Percentiles rank a stretch among this genome's conserved stretches.
phyloP scores from a whole-genome alignment of 176 grass and related monocot species.

The Bothriochloa decipiens region DNA sequence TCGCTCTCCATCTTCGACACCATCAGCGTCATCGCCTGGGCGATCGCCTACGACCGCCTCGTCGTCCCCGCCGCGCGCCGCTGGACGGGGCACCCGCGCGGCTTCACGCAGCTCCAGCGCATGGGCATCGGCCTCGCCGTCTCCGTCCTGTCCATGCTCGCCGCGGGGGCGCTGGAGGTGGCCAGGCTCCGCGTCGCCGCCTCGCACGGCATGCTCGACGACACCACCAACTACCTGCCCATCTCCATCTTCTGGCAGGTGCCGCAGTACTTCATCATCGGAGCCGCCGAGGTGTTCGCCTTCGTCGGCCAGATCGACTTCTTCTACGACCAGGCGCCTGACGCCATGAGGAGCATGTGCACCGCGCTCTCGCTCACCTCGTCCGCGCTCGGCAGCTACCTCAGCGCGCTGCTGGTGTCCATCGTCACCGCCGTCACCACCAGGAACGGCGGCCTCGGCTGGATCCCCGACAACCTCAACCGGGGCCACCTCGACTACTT shows the following conservation, averaged over 20 bases:
- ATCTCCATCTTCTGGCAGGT: slow-evolving; percentile 75
- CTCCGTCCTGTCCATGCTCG: slow-evolving; percentile 53
- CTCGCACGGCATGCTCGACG: slow-evolving; percentile 34
- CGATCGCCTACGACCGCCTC: background rate
- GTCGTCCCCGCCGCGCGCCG: too few relatives aligned
- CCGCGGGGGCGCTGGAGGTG: slow-evolving; percentile 50
- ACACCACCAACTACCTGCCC: slow-evolving; percentile 30
- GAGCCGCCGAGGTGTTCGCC: background rate
- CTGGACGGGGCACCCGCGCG: slow-evolving; percentile 28
- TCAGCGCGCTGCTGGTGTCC: slow-evolving; percentile 46
- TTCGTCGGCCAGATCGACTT: slow-evolving; percentile 53
- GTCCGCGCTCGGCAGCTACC: slow-evolving; percentile 52
- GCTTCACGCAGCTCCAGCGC: slow-evolving; percentile 67
- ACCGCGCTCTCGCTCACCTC: slow-evolving; percentile 51
- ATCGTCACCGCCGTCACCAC: slow-evolving; percentile 40
- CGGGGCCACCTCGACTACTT: slow-evolving; percentile 63
- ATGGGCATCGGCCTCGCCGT: slow-evolving; percentile 69
- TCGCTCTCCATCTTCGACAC: slow-evolving; percentile 80
- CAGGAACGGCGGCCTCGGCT: slow-evolving; percentile 41
- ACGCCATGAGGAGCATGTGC: slow-evolving; percentile 57
- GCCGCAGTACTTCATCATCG: slow-evolving; percentile 60
- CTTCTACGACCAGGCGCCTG: slow-evolving; percentile 63
- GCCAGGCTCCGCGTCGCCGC: slow-evolving; percentile 39
- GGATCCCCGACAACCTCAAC: slow-evolving; percentile 68
- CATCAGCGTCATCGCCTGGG: slow-evolving; percentile 60